Evolutionary conservation across 805 yeast genomes (phyloP).

Genomic region (Allodekkera sacchari): DNA sequence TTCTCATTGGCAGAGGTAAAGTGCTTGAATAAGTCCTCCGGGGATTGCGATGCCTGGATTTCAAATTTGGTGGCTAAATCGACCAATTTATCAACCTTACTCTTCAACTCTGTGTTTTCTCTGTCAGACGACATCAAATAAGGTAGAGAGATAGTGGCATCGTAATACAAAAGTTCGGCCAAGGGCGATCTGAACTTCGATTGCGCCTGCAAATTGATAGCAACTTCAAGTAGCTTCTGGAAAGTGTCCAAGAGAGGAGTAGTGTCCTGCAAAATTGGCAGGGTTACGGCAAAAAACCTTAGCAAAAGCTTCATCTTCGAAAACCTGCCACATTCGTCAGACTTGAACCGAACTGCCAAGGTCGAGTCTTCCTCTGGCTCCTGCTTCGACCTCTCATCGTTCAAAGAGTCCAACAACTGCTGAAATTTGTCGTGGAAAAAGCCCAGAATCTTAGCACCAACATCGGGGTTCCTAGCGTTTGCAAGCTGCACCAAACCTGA

Average conservation of each 20-base stretch:
- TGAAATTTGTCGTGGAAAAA: slow-evolving; percentile 60
- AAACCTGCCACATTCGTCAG: slow-evolving; percentile 48
- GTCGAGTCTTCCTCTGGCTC: slow-evolving; percentile 12
- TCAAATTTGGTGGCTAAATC: slow-evolving; percentile 29
- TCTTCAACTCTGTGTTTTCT: slow-evolving; percentile 20
- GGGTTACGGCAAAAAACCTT: slow-evolving; percentile 59
- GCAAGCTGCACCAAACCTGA: slow-evolving; percentile 60
- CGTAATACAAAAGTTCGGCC: slow-evolving; percentile 62
- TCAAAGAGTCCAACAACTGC: slow-evolving; percentile 33
- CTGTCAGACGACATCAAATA: slow-evolving; percentile 27
- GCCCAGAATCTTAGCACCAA: slow-evolving; percentile 64
- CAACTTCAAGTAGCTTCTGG: slow-evolving; percentile 42
- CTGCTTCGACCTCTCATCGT: slow-evolving; percentile 8
- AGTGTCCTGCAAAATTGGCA: slow-evolving; percentile 49
- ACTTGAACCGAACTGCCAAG: too few species aligned
- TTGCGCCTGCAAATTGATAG: slow-evolving; percentile 47
- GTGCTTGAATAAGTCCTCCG: slow-evolving; percentile 18
- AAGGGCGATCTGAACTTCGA: slow-evolving; percentile 39
- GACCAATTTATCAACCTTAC: slow-evolving; percentile 36
- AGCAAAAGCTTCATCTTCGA: slow-evolving; percentile 61
- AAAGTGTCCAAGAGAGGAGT: slow-evolving; percentile 35
- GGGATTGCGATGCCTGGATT: slow-evolving; percentile 5
- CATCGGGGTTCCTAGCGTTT: slow-evolving; percentile 51
- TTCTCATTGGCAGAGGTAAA: slow-evolving; percentile 30
- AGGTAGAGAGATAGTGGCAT: slow-evolving; percentile 57